These are phyloP conservation scores for Beta lomatogona DNA, from an alignment of 179 eudicot genomes.

Conservation along the genomic window DNA sequence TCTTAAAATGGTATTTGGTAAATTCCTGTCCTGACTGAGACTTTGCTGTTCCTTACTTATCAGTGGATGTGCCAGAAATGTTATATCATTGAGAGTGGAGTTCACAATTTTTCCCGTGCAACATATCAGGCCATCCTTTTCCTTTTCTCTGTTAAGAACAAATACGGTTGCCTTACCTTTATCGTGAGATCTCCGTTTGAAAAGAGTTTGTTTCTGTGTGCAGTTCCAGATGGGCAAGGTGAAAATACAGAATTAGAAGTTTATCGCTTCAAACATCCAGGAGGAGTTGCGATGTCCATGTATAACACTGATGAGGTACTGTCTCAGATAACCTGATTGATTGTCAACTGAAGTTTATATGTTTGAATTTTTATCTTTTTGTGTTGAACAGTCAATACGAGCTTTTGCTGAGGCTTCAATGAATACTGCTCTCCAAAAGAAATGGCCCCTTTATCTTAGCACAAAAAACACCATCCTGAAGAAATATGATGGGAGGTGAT, in stretches of 20 bases:
- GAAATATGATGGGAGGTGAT: slow-evolving; percentile 97
- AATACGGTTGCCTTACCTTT: not conserved
- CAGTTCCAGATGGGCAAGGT: slow-evolving; percentile 84
- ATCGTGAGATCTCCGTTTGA: not conserved
- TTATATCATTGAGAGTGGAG: not conserved
- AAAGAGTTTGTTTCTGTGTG: not conserved
- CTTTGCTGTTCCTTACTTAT: not conserved
- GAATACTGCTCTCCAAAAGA: slow-evolving; percentile 75
- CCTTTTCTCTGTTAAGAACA: not conserved
- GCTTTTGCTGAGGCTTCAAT: slow-evolving; percentile 97
- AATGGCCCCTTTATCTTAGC: slow-evolving; percentile 99
- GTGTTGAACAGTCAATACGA: slow-evolving; percentile 57
- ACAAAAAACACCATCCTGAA: slow-evolving; percentile 95
- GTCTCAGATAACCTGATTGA: not conserved
- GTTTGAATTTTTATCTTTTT: slow-evolving; percentile 19
- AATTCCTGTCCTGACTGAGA: slow-evolving; percentile 16
- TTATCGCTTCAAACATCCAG: slow-evolving; percentile 65
- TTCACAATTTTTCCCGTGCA: not conserved
- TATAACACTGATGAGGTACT: slow-evolving; percentile 95
- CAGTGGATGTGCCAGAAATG: not conserved
- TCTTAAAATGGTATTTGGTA: slow-evolving; percentile 94
- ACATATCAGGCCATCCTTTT: not conserved
- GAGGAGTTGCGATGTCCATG: slow-evolving; percentile 93
- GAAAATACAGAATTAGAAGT: slow-evolving; percentile 76
- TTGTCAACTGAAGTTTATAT: not conserved